phyloP scores from a whole-genome alignment of 148 eudicot genomes.

The Persicaria maculosa region DNA sequence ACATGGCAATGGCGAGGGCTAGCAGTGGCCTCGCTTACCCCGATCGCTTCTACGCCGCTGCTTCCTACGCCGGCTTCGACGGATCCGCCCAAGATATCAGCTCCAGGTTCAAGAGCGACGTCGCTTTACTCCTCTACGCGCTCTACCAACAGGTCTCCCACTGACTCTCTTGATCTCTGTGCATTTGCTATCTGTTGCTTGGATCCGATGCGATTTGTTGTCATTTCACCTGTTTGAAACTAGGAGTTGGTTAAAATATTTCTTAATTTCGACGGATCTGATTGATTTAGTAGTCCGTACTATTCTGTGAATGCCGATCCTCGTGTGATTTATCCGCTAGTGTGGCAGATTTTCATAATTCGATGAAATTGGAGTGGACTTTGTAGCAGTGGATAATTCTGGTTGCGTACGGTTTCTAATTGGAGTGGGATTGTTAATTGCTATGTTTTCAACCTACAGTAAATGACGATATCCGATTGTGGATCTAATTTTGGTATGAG shows the following conservation, averaged over 20 bases:
- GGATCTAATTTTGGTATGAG: background rate
- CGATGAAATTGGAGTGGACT: background rate
- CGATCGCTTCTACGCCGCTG: slow-evolving; percentile 25
- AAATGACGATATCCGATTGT: background rate
- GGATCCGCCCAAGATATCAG: slow-evolving; percentile 58
- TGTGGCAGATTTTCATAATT: background rate
- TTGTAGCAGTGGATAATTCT: background rate
- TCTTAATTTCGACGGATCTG: slow-evolving; percentile 2
- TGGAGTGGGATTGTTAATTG: too few species aligned
- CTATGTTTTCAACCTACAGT: too few species aligned
- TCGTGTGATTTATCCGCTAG: background rate
- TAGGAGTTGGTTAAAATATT: background rate
- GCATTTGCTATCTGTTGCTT: background rate
- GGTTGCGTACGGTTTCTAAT: background rate
- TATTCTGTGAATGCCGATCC: background rate
- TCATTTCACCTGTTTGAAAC: background rate
- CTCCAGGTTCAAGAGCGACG: slow-evolving; percentile 74
- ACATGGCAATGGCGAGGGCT: slow-evolving; percentile 62
- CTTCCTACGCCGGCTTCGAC: slow-evolving; percentile 73
- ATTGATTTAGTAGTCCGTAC: background rate
- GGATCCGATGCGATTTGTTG: background rate
- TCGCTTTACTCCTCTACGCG: slow-evolving; percentile 72
- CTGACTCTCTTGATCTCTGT: background rate
- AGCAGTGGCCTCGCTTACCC: slow-evolving; percentile 28
- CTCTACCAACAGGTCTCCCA: slow-evolving; percentile 77